Base-by-base conservation (phyloP, 441 rosid species). In the Capsella rubella region DNA sequence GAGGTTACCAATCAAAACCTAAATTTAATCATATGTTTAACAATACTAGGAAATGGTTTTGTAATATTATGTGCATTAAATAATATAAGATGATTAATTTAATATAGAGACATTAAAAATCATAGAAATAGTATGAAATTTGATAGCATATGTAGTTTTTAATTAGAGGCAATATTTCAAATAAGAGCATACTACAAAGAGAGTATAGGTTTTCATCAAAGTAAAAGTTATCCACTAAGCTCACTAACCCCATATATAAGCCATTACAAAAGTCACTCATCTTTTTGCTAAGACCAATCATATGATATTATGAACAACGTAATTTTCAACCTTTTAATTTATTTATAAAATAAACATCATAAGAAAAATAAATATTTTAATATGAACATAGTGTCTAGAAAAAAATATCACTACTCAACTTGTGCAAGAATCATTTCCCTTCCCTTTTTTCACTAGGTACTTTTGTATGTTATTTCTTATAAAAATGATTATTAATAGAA, bases 231-330 rank as follows among this genome's bases (percentile, higher is more conserved):
- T 18, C 75, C 52, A 60, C 52, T 71, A 61, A 71, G 40, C 31
- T 71, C 35, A 27, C 39, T 25, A 47, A 14, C 58, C 49, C 66
- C 66, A 47, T 64, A 27, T 47, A 45, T n/a, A 52, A 39, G 43
- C 60, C 43, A 60, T 71, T 61, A 39, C 52, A 61, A 71, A 70
- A 61, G 68, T 40, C 53, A 61, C 3, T 16, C 25, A 50, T 61
- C 75, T 71, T 61, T 71, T 71, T 3, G 10, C 32, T 42, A 8
- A 3, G 60, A 40, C 75, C 68, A 61, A 61, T 21, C 0, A 61
- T 61, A 39, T 28, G 52, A 21, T 21, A 2, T 21, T 21, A 21
- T 21, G 25, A 21, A 60, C 15, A 6, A 61, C 29, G 32, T 29
- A 16, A 29, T 1, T 29, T 51, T 39, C 53, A 51, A 10, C 27